These are phyloP conservation scores for Trichoderma sp. DNA, from an alignment of 2,329 filamentous ascomycete genomes.

Conservation along the genomic window DNA sequence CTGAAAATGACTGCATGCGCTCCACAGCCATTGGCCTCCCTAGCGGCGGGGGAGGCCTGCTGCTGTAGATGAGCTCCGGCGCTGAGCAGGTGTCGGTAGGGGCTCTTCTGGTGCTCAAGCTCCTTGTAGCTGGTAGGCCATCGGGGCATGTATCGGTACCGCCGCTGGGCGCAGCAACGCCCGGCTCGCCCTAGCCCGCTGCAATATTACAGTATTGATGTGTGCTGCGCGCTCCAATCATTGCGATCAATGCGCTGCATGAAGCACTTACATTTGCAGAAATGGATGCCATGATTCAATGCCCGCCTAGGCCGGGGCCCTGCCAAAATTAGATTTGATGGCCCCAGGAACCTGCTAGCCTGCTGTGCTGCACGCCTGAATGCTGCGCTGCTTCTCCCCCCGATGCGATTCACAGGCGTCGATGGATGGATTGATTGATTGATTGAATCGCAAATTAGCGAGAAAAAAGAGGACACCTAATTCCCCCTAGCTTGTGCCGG, in stretches of 20 bases:
- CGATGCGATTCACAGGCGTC: not conserved
- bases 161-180: not conserved
- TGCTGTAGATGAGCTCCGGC: not conserved
- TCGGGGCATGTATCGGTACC: not conserved
- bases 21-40: slow-evolving; percentile 11
- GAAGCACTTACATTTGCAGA: not conserved
- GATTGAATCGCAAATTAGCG: not conserved
- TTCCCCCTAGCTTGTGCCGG: not conserved
- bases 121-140: too few species aligned
- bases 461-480: not conserved
- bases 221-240: not conserved
- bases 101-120: too few species aligned
- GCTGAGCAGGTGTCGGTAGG: not conserved
- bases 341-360: too few species aligned
- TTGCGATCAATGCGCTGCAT: not conserved
- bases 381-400: not conserved
- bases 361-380: too few species aligned
- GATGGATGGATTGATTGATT: not conserved
- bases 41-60: slow-evolving; percentile 1
- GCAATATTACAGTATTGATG: not conserved
- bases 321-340: too few species aligned
- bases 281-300: not conserved
- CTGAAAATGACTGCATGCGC: slow-evolving; percentile 11
- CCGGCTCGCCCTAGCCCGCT: not conserved
- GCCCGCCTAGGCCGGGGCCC: too few species aligned